Conservation (phyloP, 352 stramenopile species). For the Stramenopiles sp. region DNA sequence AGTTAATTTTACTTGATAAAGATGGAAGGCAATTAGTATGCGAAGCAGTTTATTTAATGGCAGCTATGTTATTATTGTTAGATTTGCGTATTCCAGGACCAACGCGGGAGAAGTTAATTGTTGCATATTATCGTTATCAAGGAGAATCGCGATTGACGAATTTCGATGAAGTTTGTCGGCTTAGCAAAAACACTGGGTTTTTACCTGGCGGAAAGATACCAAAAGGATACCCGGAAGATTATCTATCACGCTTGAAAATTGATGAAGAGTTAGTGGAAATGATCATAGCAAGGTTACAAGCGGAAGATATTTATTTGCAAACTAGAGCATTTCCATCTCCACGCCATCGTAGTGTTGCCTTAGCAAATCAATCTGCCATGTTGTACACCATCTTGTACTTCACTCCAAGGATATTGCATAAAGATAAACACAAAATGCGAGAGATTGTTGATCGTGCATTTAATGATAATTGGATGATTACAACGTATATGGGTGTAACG, state of each 20-base stretch:
- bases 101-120: constrained; percentile 70
- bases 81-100: constrained; percentile 63
- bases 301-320: constrained; percentile 77
- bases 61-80: constrained; percentile 74
- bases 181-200: constrained; percentile 65
- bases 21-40: constrained; percentile 77
- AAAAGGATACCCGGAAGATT: constrained; percentile 39
- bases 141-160: constrained; percentile 61
- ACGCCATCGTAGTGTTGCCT: constrained; percentile 63
- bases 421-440: constrained; percentile 43
- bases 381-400: constrained; percentile 87
- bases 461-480: constrained; percentile 84
- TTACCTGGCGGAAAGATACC: constrained; percentile 52
- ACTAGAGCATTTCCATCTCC: constrained; percentile 68
- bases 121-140: constrained; percentile 35
- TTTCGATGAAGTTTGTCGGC: constrained; percentile 67
- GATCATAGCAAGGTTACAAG: constrained; percentile 74
- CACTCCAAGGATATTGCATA: constrained; percentile 50
- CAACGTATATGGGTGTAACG: constrained; percentile 77
- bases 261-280: constrained; percentile 48
- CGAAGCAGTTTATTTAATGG: constrained; percentile 79
- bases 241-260: constrained; percentile 28
- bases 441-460: constrained; percentile 86
- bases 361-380: constrained; percentile 71
- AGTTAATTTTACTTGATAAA: constrained; percentile 73